phyloP scores from a whole-genome alignment of 345 rosid genomes.

The Gynandropsis gynandra region DNA sequence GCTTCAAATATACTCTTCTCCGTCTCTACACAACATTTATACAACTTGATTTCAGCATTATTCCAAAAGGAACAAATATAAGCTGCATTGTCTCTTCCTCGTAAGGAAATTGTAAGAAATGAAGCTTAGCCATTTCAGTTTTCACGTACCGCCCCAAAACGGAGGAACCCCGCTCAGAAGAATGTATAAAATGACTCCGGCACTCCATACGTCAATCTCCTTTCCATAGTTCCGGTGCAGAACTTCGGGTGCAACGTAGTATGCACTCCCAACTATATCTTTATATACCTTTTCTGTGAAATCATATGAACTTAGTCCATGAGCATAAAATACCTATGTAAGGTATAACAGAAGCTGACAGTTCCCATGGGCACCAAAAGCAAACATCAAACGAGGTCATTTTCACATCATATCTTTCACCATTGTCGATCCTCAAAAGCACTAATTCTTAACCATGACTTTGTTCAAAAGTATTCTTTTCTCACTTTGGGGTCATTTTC shows the following conservation, averaged over 20 bases:
- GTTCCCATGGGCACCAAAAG: too few relatives aligned
- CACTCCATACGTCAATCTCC: constrained; percentile 94
- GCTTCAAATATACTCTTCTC: constrained; percentile 61
- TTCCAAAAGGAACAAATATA: too few relatives aligned
- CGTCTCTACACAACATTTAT: constrained; percentile 40
- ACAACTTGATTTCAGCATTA: too few relatives aligned
- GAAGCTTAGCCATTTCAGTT: not conserved
- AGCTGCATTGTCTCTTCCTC: too few relatives aligned
- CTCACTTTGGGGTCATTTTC: too few relatives aligned
- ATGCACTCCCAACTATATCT: constrained; percentile 75
- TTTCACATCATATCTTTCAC: too few relatives aligned
- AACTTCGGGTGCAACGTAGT: constrained; percentile 93
- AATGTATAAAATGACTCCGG: constrained; percentile 84
- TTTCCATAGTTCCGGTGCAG: constrained; percentile 62
- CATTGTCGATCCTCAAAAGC: too few relatives aligned
- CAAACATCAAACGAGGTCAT: too few relatives aligned
- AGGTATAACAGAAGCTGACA: too few relatives aligned
- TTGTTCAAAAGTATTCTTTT: not conserved
- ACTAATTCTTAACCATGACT: not conserved
- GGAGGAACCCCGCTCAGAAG: constrained; percentile 94
- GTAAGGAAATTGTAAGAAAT: too few relatives aligned
- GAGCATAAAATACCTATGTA: not conserved
- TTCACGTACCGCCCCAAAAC: constrained; percentile 75
- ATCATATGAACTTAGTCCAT: not conserved
- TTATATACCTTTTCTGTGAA: constrained; percentile 51